Evolutionary conservation across 306 rosid genomes (phyloP).

Genomic region (Alnus rubra): DNA sequence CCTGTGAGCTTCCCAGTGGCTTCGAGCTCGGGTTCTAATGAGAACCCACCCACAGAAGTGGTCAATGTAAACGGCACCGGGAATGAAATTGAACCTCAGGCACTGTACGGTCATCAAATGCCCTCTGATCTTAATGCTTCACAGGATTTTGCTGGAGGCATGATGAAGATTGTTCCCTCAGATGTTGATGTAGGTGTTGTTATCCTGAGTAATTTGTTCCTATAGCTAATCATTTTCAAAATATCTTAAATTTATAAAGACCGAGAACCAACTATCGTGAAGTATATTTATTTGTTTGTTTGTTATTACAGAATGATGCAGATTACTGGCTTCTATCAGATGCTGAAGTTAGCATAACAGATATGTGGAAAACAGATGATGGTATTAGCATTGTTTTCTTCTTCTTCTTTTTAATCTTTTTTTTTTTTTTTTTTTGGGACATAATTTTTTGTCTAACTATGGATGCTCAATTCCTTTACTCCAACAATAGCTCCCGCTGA

Average conservation of each 20-base stretch:
- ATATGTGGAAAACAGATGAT: slow-evolving; percentile 92
- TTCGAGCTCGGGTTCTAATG: slow-evolving; percentile 82
- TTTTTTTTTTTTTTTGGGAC: background rate
- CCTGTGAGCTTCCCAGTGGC: slow-evolving; percentile 64
- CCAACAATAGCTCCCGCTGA: slow-evolving; percentile 63
- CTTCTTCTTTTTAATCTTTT: slow-evolving; percentile 16
- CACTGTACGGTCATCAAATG: slow-evolving; percentile 54
- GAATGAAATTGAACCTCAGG: slow-evolving; percentile 57
- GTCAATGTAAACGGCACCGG: slow-evolving; percentile 49
- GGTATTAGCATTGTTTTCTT: slow-evolving; percentile 52
- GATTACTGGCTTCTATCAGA: slow-evolving; percentile 99
- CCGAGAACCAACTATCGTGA: background rate
- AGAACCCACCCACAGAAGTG: slow-evolving; percentile 56
- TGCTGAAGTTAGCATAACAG: slow-evolving; percentile 94
- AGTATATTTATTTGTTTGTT: slow-evolving; percentile 8
- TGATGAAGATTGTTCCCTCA: slow-evolving; percentile 97
- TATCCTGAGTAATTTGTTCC: slow-evolving; percentile 14
- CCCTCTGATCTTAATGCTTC: slow-evolving; percentile 59
- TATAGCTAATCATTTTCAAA: background rate
- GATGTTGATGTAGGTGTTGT: slow-evolving; percentile 79
- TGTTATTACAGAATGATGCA: slow-evolving; percentile 73
- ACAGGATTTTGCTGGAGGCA: slow-evolving; percentile 81
- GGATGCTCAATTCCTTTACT: slow-evolving; percentile 44
- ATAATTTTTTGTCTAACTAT: background rate
- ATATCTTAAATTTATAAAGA: background rate